Base-by-base conservation (phyloP, 768 basidiomycete species). In the Suillus luteus region DNA sequence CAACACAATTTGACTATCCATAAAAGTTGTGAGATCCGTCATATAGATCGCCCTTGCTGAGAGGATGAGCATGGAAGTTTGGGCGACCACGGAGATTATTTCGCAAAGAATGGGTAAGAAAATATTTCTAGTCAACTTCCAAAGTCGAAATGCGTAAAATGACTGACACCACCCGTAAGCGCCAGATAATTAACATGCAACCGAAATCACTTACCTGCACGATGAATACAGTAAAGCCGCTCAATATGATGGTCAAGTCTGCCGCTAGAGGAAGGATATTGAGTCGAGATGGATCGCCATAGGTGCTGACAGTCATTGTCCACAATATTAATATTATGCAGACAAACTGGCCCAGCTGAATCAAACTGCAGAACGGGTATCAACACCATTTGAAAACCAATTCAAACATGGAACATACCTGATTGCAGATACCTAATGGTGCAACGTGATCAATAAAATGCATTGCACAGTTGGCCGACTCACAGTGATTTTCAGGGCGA, bases 111-210 rank as follows among this genome's bases (percentile, higher is more conserved):
- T 8, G 14, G 62, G 62, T 1, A 63, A 48, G 35, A 49, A 22
- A 11, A 38, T 1, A 8, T 33, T 63, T 27, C 59, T 51, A n/a
- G 46, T 35, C 6, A 63, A 48, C 24, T 17, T 63, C 43, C 57
- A 38, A 19, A 63, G 55, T 33, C 58, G 62, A 38, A 46, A 63
- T 22, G 55, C 49, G 35, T 60, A 60, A 46, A 63, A 63, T 33
- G 62, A 35, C 62, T 59, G n/a, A 54, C 8, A 40, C 41, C 3
- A 12, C 10, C 14, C 4, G 46, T 63, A 15, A 63, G 57, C 22
- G 4, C 11, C 24, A 48, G 9, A 40, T 17, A 31, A 54, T 38
- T 5, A 35, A 55, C 5, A 38, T 19, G 9, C 15, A 54, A 17
- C 14, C 17, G 0, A 38, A 24, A 49, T 38, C 33, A 63, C 43